Conservation (phyloP, 2,329 filamentous ascomycete species). For the Clonostachys solani region DNA sequence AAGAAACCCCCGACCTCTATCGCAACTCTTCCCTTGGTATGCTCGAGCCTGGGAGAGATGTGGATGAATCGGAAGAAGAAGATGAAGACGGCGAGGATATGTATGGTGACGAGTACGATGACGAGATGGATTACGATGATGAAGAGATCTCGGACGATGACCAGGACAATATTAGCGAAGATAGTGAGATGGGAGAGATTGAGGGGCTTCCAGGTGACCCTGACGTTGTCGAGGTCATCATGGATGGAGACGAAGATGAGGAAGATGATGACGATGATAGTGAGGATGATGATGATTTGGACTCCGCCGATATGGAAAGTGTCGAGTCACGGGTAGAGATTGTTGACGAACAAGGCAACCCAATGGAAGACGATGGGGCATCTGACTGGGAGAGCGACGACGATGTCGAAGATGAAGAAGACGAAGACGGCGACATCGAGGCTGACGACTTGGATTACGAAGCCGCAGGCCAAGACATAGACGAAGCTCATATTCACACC, state of each 20-base stretch:
- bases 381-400: constrained; percentile 60
- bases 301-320: constrained; percentile 43
- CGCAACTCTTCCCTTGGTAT: constrained; percentile 94
- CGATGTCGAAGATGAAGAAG: constrained; percentile 48
- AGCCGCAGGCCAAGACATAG: constrained; percentile 48
- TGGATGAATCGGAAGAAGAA: constrained; percentile 71
- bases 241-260: constrained; percentile 65
- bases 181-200: constrained; percentile 80
- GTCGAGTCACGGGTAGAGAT: constrained; percentile 52
- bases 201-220: constrained; percentile 66
- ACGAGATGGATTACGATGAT: constrained; percentile 88
- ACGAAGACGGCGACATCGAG: constrained; percentile 30
- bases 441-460: constrained; percentile 52
- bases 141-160: constrained; percentile 79
- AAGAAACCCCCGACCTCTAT: constrained; percentile 96
- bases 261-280: constrained; percentile 59
- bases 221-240: constrained; percentile 69
- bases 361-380: constrained; percentile 54
- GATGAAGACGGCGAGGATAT: constrained; percentile 78
- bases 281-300: constrained; percentile 49
- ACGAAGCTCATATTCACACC: constrained; percentile 41
- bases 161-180: constrained; percentile 85
- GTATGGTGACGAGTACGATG: constrained; percentile 88
- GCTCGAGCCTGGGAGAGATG: constrained; percentile 72
- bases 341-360: constrained; percentile 58